These are phyloP conservation scores for Tirmania nivea DNA, from an alignment of 495 filamentous ascomycete species.

Conservation along the genomic window DNA sequence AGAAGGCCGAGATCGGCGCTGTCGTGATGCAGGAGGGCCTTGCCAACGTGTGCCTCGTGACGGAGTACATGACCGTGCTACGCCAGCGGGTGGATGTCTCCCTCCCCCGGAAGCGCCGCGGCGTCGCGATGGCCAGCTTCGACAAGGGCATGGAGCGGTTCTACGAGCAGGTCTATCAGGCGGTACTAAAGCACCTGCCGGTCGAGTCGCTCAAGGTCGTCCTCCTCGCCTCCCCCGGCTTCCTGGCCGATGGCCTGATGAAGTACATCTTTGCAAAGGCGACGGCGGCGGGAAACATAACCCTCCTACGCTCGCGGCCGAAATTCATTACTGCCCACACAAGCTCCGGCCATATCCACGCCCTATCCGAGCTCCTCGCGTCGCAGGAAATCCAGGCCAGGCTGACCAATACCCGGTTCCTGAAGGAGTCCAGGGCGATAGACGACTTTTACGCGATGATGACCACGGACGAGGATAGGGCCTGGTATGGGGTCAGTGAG, in stretches of 20 bases:
- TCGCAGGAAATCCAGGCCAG: slow-evolving; percentile 51
- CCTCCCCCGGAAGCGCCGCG: slow-evolving; percentile 55
- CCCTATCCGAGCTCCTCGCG: slow-evolving; percentile 65
- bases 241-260: slow-evolving; percentile 59
- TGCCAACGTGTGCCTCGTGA: slow-evolving; percentile 84
- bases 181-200: slow-evolving; percentile 58
- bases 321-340: slow-evolving; percentile 61
- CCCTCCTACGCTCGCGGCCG: slow-evolving; percentile 35
- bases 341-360: slow-evolving; percentile 62
- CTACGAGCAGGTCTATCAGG: slow-evolving; percentile 54
- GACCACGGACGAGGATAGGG: slow-evolving; percentile 66
- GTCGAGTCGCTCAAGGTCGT: slow-evolving; percentile 45
- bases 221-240: slow-evolving; percentile 79
- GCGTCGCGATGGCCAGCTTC: slow-evolving; percentile 27
- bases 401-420: slow-evolving; percentile 68
- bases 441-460: slow-evolving; percentile 63
- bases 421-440: slow-evolving; percentile 63
- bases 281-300: slow-evolving; percentile 40
- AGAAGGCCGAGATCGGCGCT: slow-evolving; percentile 60
- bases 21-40: slow-evolving; percentile 88
- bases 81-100: slow-evolving; percentile 68
- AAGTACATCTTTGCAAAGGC: slow-evolving; percentile 58
- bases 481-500: slow-evolving; percentile 76
- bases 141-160: slow-evolving; percentile 58
- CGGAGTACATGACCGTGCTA: slow-evolving; percentile 70